Conservation (phyloP, 805 yeast species). For the Huiozyma sinensis region DNA sequence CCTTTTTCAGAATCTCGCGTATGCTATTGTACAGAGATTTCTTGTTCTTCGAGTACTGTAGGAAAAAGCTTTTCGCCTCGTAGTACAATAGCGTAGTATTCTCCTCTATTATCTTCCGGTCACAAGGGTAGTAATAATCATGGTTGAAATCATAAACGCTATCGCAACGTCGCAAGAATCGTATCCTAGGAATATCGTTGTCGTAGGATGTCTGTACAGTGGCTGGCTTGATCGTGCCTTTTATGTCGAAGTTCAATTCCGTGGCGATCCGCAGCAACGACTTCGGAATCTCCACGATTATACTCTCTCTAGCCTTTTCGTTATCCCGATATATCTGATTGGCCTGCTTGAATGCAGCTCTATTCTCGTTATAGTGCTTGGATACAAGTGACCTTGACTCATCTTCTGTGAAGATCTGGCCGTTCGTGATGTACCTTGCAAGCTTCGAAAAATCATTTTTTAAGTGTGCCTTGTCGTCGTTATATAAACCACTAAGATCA, state of each 20-base stretch:
- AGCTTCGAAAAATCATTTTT: constrained; percentile 1
- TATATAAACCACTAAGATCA: not conserved
- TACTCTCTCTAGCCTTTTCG: constrained; percentile 41
- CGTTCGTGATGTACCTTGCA: constrained; percentile 15
- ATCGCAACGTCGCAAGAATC: constrained; percentile 41
- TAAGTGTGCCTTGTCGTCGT: not conserved
- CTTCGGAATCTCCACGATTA: constrained; percentile 36
- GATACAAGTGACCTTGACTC: constrained; percentile 12
- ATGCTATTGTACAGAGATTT: constrained; percentile 16
- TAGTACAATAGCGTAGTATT: constrained; percentile 35
- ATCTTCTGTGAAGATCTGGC: constrained; percentile 11
- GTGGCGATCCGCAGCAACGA: constrained; percentile 23
- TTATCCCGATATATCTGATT: constrained; percentile 35
- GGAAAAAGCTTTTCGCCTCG: constrained; percentile 37
- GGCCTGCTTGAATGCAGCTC: constrained; percentile 20
- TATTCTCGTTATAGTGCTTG: constrained; percentile 2
- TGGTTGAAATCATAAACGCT: constrained; percentile 38
- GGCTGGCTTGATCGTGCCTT: constrained; percentile 15
- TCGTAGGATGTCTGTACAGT: constrained; percentile 14
- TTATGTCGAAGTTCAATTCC: constrained; percentile 15
- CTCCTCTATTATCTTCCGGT: constrained; percentile 34
- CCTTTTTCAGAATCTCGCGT: constrained; percentile 15
- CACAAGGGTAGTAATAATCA: constrained; percentile 48
- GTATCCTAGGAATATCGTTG: constrained; percentile 33
- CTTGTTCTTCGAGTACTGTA: constrained; percentile 22